Base-by-base conservation (phyloP, 306 rosid genomes). In the Hylodesmum podocarpum region DNA sequence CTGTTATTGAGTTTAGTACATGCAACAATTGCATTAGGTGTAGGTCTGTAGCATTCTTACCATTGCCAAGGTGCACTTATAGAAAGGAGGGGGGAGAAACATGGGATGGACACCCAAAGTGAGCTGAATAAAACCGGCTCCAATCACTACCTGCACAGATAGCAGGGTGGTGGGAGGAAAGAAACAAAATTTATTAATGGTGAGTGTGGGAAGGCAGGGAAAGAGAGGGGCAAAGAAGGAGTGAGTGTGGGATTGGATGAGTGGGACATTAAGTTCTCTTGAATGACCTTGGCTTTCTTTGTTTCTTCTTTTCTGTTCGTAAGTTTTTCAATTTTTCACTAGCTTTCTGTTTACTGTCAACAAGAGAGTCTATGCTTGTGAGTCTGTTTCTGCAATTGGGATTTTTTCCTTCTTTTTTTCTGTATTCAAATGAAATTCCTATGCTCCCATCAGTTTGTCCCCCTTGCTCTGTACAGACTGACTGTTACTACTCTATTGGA, bases 261-360 rank as follows among this genome's bases (percentile, higher is more conserved):
- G 72, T 15, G 29, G 15, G 72, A 16, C 6, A 22, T 33, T 78
- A 29, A 57, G 50, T 8, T 31, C 76, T 78, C 47, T 78, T 12
- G 28, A 34, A 78, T 22, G 62, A 78, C 9, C 24, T 14, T 36
- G 43, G 53, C 24, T 21, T 34, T 41, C 27, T 10, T 31, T 47
- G 16, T 5, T 18, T 50, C 4, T 34, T 34, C 16, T 36, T 49
- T 46, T 37, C 19, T 39, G 49, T 51, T 50, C 59, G 28, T 12
- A 15, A 40, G 49, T 77, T 14, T 55, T 77, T 65, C 49, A n/a
- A n/a, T n/a, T n/a, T n/a, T n/a, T n/a, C 28, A 9, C 43, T 29
- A 33, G 62, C 76, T 57, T 43, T 78, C n/a, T 46, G 54, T 59
- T 36, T 79, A 18, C 53, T 61, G 54, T 59, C 44, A 70, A 65